Conservation (phyloP, 75 land plant species). For the Pseudotsuga menziesii region DNA sequence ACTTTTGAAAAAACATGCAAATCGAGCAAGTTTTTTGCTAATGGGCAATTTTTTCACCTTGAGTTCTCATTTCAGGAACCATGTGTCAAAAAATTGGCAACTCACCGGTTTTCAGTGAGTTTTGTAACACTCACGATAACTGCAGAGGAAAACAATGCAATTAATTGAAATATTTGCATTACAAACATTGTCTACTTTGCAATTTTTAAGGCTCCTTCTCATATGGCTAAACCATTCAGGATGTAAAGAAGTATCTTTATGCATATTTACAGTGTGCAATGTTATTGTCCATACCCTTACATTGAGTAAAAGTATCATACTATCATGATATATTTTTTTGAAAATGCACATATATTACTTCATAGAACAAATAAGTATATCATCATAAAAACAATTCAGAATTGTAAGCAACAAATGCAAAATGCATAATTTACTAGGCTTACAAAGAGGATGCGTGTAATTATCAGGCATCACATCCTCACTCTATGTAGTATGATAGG, state of each 20-base stretch:
- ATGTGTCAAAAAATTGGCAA: too few species aligned
- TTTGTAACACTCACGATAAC: too few species aligned
- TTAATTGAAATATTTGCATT: neutral
- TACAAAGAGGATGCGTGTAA: neutral
- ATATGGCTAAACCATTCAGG: neutral
- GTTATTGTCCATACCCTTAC: neutral
- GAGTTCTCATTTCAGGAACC: too few species aligned
- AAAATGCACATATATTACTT: too few species aligned
- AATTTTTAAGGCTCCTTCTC: neutral
- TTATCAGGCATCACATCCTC: neutral
- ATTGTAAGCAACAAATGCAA: neutral
- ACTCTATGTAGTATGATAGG: neutral
- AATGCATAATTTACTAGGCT: neutral
- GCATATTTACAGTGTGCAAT: neutral
- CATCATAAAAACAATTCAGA: neutral
- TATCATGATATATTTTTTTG: neutral
- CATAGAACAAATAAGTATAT: too few species aligned
- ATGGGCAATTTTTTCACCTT: too few species aligned
- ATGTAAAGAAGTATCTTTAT: neutral
- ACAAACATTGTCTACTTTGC: neutral
- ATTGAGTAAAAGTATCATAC: neutral
- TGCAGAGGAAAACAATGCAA: neutral
- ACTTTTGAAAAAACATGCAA: too few species aligned
- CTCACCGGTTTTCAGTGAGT: too few species aligned
- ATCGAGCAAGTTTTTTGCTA: too few species aligned